phyloP scores from a whole-genome alignment of 176 grass and related monocot species.

The Oryza glaberrima region DNA sequence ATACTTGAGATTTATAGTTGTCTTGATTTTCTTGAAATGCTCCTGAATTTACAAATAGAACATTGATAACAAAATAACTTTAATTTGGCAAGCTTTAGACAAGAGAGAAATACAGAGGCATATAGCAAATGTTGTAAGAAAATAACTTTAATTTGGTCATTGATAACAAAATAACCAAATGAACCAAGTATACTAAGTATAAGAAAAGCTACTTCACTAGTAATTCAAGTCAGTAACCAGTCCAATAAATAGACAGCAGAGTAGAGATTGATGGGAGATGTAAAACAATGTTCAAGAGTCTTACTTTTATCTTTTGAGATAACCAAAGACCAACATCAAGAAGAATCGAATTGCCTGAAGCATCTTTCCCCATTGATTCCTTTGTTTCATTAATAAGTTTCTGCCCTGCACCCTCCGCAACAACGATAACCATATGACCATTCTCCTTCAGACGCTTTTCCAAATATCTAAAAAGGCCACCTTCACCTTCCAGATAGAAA shows the following conservation, averaged over 20 bases:
- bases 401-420: constrained; percentile 98
- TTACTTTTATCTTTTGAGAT: constrained; percentile 94
- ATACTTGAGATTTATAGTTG: constrained; percentile 92
- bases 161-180: background rate
- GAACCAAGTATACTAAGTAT: background rate
- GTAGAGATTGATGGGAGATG: background rate
- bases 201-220: background rate
- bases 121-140: background rate
- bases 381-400: constrained; percentile 82
- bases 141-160: no score
- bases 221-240: background rate
- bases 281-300: constrained; percentile 1
- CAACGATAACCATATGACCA: constrained; percentile 97
- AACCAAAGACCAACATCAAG: constrained; percentile 97
- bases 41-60: constrained; percentile 54
- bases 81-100: background rate
- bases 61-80: constrained; percentile 22
- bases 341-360: constrained; percentile 85
- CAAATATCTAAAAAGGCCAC: constrained; percentile 78
- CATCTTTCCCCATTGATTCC: constrained; percentile 71
- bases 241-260: background rate
- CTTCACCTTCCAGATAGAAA: constrained; percentile 90
- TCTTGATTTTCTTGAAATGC: constrained; percentile 78
- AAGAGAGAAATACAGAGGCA: background rate
- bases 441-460: constrained; percentile 91